Evolutionary conservation across 2,329 filamentous ascomycete genomes (phyloP), one percentile per base, ranked within the genome.

Genomic region (Rhexocercosporidium sp.): DNA sequence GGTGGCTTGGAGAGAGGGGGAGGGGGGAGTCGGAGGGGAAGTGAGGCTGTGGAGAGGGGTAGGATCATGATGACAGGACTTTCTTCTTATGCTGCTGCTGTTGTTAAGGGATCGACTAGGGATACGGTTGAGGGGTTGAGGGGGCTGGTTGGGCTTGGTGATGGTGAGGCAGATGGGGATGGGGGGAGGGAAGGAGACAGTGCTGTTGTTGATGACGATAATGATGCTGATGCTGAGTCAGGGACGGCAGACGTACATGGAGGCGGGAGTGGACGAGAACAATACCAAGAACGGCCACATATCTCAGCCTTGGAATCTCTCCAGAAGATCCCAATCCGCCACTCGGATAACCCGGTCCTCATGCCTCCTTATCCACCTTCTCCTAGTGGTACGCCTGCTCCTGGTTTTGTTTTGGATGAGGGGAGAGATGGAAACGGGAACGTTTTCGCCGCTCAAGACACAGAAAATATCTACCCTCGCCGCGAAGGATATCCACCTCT

Each of bases 41-140:
- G 69, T 27, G 69, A 69, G 62, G 25, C 72, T 60, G 41, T 68
- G 65, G 66, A 74, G 66, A 60, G 68, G 61, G 22, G 73, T 61
- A 51, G 69, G 67, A 27, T 76, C 67, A 11, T 37, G 8, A 53
- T 72, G 51, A 49, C 62, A 25, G 51, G 67, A 51, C 59, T 77
- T 75, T 22, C 82, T 75, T 72, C 74, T 9, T 77, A 77, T 68
- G 75, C 75, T 34, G 66, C 72, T 47, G 74, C 75, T 27, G 74
- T 75, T 18, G 49, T 49, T 9, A 37, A 70, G 12, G 64, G 68
- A 0, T 49, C 70, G 9, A 72, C 74, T 11, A 72, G 29, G 49
- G 71, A 76, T 61, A 70, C 65, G 3, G 57, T 70, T 39, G 27
- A 62, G 16, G 66, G 71, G 14, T 66, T 69, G 37, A 66, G 44